Conservation (phyloP, 306 rosid genomes). For the Pueraria montana region DNA sequence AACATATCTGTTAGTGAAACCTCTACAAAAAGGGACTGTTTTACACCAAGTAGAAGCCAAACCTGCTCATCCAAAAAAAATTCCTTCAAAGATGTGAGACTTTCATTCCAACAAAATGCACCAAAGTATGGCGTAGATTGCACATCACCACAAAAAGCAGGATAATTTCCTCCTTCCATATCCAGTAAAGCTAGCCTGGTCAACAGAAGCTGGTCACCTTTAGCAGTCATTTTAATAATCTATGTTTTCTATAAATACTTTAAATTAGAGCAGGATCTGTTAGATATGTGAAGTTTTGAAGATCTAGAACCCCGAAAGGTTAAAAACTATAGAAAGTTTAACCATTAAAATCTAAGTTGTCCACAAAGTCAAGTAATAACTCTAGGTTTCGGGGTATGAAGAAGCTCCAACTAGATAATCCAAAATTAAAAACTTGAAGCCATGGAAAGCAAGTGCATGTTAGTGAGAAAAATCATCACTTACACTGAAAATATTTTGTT, state of each 20-base stretch:
- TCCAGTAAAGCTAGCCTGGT: neutral
- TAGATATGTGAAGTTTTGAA: neutral
- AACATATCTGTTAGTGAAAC: neutral
- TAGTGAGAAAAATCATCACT: neutral
- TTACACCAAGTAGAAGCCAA: neutral
- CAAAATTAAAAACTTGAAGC: neutral
- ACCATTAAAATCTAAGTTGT: neutral
- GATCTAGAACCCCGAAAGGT: neutral
- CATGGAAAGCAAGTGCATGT: conserved; percentile 3
- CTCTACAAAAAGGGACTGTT: neutral
- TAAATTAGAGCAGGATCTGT: neutral
- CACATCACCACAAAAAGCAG: neutral
- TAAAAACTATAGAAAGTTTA: neutral
- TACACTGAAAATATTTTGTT: neutral
- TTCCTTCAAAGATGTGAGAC: neutral
- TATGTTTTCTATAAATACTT: neutral
- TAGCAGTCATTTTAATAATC: neutral
- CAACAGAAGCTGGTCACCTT: neutral
- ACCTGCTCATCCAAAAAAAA: neutral
- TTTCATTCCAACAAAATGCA: neutral
- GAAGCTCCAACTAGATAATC: neutral
- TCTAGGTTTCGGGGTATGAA: neutral
- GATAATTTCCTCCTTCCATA: too few species aligned
- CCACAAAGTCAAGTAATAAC: neutral
- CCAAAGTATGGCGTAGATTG: neutral